These are phyloP conservation scores for Urostyla sp. DNA, from an alignment of 73 alveolate genomes.

Conservation along the genomic window DNA sequence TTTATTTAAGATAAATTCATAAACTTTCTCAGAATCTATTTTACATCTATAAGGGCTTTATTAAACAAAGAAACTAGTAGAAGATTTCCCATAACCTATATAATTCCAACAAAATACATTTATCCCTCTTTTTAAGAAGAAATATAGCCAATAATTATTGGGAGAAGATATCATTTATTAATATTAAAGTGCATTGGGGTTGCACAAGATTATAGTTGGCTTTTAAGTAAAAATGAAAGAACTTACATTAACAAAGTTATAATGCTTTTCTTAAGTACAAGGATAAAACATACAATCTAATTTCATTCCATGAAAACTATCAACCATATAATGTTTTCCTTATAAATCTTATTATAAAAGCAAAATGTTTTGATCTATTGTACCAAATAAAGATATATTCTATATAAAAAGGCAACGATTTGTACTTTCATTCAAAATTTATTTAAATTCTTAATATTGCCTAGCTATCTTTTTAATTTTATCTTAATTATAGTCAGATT, in stretches of 20 bases:
- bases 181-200: constrained; percentile 91
- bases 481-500: neutral
- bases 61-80: constrained; percentile 44
- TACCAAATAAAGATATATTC: constrained; percentile 48
- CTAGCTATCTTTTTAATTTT: neutral
- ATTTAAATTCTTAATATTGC: neutral
- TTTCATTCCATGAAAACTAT: constrained; percentile 18
- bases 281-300: constrained; percentile 71
- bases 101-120: constrained; percentile 91
- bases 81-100: constrained; percentile 79
- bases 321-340: constrained; percentile 47
- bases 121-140: constrained; percentile 77
- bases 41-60: constrained; percentile 55
- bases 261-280: constrained; percentile 34
- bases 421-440: neutral
- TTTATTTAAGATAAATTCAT: constrained; percentile 63
- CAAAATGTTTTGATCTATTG: constrained; percentile 19
- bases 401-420: constrained; percentile 31
- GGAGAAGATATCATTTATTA: constrained; percentile 74
- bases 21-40: constrained; percentile 66
- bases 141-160: constrained; percentile 64
- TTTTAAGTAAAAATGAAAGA: constrained; percentile 8
- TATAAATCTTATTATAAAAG: constrained; percentile 56
- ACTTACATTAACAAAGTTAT: neutral
- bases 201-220: constrained; percentile 86